Percentiles rank a stretch among this genome's conserved stretches.
Evolutionary conservation across 2,329 filamentous ascomycete genomes (phyloP).

Genomic region (Chaetomium globosum): DNA sequence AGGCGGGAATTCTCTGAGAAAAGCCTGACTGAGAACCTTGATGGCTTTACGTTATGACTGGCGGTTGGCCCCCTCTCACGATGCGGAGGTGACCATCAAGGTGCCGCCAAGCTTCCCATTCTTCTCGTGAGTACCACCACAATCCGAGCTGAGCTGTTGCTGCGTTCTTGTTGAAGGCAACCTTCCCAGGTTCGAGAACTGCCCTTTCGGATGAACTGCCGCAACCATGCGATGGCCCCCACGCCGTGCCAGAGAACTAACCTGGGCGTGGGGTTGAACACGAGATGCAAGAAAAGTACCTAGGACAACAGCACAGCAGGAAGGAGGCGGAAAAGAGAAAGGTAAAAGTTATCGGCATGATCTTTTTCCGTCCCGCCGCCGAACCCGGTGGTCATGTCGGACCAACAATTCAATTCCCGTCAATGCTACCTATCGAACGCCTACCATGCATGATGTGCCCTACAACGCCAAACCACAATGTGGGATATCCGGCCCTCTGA

Average conservation of each 20-base stretch:
- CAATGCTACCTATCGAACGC: neutral
- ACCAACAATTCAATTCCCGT: too few species aligned
- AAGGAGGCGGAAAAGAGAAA: too few species aligned
- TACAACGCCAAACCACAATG: neutral
- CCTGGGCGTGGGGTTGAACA: neutral
- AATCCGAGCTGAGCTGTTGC: neutral
- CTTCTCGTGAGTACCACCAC: neutral
- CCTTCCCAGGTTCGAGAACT: neutral
- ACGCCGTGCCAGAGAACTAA: neutral
- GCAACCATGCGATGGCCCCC: neutral
- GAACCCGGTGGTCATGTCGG: too few species aligned
- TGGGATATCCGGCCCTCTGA: neutral
- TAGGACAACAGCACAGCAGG: too few species aligned
- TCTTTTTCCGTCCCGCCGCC: too few species aligned
- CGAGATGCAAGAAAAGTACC: too few species aligned
- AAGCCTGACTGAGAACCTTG: conserved; percentile 15
- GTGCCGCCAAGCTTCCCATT: conserved; percentile 12
- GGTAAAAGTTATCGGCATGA: too few species aligned
- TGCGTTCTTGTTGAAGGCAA: neutral
- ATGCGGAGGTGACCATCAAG: conserved; percentile 13
- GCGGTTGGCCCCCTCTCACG: neutral
- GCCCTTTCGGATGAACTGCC: neutral
- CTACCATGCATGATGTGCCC: neutral
- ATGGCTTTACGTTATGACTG: conserved; percentile 13
- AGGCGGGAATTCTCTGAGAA: neutral